A percentile compares a stretch with the other conserved stretches of the same genome.
Evolutionary conservation across 2,329 filamentous ascomycete species (phyloP).

Genomic region (Parastagonospora avenae): DNA sequence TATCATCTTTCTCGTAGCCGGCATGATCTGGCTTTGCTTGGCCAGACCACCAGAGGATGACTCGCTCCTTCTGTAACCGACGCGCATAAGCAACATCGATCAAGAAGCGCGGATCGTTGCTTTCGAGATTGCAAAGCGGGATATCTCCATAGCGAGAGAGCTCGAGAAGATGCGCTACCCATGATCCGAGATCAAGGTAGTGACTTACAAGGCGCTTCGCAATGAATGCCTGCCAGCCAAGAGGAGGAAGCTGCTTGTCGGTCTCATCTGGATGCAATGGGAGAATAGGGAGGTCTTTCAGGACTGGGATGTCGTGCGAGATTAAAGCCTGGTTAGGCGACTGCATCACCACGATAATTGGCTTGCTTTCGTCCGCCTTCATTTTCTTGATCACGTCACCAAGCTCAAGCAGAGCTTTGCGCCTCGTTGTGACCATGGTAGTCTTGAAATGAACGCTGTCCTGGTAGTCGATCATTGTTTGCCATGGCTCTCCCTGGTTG

Average conservation of each 20-base stretch:
- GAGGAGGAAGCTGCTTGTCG: slow-evolving; percentile 84
- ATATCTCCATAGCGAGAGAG: slow-evolving; percentile 92
- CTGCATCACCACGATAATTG: slow-evolving; percentile 85
- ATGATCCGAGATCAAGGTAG: slow-evolving; percentile 90
- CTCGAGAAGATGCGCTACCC: slow-evolving; percentile 86
- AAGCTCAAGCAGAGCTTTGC: slow-evolving; percentile 87
- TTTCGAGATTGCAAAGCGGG: slow-evolving; percentile 92
- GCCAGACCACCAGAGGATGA: slow-evolving; percentile 96
- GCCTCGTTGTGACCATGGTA: slow-evolving; percentile 83
- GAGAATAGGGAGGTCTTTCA: slow-evolving; percentile 84
- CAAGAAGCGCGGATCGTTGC: slow-evolving; percentile 89
- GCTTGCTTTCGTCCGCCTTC: slow-evolving; percentile 79
- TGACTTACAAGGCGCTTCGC: slow-evolving; percentile 85
- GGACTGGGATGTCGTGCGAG: slow-evolving; percentile 80
- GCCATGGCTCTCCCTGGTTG: slow-evolving; percentile 71
- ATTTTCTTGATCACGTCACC: slow-evolving; percentile 89
- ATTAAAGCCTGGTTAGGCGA: slow-evolving; percentile 83
- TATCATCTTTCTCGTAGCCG: slow-evolving; percentile 91
- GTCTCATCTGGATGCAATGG: slow-evolving; percentile 79
- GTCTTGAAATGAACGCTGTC: slow-evolving; percentile 84
- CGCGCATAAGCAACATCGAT: slow-evolving; percentile 96
- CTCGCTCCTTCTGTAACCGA: slow-evolving; percentile 84
- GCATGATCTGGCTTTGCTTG: slow-evolving; percentile 90
- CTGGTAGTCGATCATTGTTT: slow-evolving; percentile 85
- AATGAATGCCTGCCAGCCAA: slow-evolving; percentile 92